phyloP scores from a whole-genome alignment of 2,329 filamentous ascomycete species.

The Nemania sp. region DNA sequence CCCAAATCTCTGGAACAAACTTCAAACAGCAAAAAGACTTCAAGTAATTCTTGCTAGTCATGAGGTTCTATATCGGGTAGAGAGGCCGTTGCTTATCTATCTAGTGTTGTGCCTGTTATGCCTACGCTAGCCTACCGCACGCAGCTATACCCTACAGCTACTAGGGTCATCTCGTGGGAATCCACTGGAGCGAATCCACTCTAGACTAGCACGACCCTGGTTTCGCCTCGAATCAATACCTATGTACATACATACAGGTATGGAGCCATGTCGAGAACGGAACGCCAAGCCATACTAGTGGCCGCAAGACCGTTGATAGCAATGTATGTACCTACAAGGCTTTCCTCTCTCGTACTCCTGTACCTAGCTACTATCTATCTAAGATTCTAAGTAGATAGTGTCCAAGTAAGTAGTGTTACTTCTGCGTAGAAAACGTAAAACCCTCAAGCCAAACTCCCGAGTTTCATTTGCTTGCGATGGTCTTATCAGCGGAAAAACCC shows the following conservation, averaged over 20 bases:
- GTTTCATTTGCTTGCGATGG: background rate
- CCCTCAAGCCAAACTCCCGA: background rate
- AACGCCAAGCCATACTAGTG: slow-evolving; percentile 32
- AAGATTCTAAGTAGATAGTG: too few species aligned
- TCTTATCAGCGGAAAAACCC: slow-evolving; percentile 1
- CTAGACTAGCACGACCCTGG: slow-evolving; percentile 19
- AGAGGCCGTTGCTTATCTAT: slow-evolving; percentile 27
- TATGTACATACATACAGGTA: background rate
- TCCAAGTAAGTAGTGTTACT: too few species aligned
- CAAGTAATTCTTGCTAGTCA: slow-evolving; percentile 21
- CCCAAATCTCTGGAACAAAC: background rate
- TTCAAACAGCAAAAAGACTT: background rate
- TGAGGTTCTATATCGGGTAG: slow-evolving; percentile 22
- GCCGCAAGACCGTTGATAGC: slow-evolving; percentile 8
- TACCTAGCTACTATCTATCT: too few species aligned
- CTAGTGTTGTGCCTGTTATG: background rate
- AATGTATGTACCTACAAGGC: background rate
- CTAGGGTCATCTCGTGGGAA: slow-evolving; percentile 27
- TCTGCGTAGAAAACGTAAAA: background rate
- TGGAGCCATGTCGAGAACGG: slow-evolving; percentile 18
- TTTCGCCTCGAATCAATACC: background rate
- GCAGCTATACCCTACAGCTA: background rate
- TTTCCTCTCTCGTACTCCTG: background rate
- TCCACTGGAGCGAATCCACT: too few species aligned
- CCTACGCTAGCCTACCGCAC: background rate